These are phyloP conservation scores for Letharia columbiana DNA, from an alignment of 495 filamentous ascomycete species.

Conservation along the genomic window DNA sequence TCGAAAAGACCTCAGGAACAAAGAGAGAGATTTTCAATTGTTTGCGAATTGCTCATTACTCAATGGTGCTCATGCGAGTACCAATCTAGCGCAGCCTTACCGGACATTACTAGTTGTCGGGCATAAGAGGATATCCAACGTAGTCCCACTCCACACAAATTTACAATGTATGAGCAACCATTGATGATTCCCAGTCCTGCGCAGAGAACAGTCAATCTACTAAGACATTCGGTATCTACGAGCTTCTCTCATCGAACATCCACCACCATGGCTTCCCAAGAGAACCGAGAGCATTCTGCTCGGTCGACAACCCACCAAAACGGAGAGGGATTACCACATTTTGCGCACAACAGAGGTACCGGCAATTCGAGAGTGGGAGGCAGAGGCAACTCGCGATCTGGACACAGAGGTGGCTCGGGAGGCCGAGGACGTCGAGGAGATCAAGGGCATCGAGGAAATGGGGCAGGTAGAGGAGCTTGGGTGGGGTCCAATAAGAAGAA, in stretches of 20 bases:
- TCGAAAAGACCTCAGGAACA: background rate
- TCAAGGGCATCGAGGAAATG: conserved; percentile 20
- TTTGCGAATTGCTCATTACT: too few species aligned
- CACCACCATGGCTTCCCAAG: background rate
- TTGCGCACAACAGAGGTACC: background rate
- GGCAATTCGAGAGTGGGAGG: conserved; percentile 3
- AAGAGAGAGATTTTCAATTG: background rate
- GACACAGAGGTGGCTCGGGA: conserved; percentile 9
- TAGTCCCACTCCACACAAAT: background rate
- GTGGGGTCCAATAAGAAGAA: conserved; percentile 48
- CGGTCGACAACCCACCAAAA: background rate
- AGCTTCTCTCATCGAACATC: background rate
- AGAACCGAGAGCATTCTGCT: background rate
- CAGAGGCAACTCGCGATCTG: background rate
- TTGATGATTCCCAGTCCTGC: background rate
- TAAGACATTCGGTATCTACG: background rate
- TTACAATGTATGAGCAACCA: background rate
- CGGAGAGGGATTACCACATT: background rate
- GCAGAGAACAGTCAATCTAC: background rate
- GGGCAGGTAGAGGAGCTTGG: conserved; percentile 25
- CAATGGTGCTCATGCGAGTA: too few species aligned
- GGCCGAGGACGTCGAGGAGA: conserved; percentile 18
- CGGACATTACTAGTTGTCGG: background rate
- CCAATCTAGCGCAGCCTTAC: background rate
- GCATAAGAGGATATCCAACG: background rate